Base-by-base conservation (phyloP, 1,284 basidiomycete species). In the Heterobasidion parviporum region DNA sequence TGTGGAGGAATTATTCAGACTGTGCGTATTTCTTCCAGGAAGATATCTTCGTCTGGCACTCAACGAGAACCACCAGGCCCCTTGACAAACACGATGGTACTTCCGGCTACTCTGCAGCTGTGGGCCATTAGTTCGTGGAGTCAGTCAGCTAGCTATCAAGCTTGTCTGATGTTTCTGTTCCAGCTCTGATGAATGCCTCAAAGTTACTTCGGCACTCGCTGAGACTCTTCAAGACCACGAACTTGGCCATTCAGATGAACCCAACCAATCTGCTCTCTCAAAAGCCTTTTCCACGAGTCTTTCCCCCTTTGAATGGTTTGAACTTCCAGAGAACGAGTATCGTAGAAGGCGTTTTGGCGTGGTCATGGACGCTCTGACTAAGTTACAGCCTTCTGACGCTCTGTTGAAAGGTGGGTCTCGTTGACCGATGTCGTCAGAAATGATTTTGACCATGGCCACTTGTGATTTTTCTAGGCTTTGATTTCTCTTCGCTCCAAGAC, bases 1-100 rank as follows among this genome's bases (percentile, higher is more conserved):
- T 0, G 48, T 63, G 3, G 55, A 59, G 12, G 56, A 55, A 44
- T 38, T 65, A 2, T 34, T 55, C 20, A 34, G 15, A 1, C 47
- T 46, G 60, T 62, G 9, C 32, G 55, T 14, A 36, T 32, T 41
- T 36, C 4, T n/a, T 47, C 26, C n/a, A 20, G 8, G 50, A 34
- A 8, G 7, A 43, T 36, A 6, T 18, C 26, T 20, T 50, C 47
- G 46, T 14, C 44, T 52, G 15, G 34, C 26, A 15, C 14, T 3
- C 43, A 38, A 7, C 46, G 26, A n/a, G 16, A 26, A 4, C 26
- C 26, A 26, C 16, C 7, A 52, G 51, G 9, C 51, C 51, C 8
- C 15, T 14, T 64, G 59, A 60, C 46, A 69, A 68, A 55, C 64
- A 67, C 57, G 60, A 60, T 32, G 62, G 61, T 26, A 67, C 63